Evolutionary conservation across 805 yeast genomes (phyloP).

Genomic region (Candida khao-thaluensis): DNA sequence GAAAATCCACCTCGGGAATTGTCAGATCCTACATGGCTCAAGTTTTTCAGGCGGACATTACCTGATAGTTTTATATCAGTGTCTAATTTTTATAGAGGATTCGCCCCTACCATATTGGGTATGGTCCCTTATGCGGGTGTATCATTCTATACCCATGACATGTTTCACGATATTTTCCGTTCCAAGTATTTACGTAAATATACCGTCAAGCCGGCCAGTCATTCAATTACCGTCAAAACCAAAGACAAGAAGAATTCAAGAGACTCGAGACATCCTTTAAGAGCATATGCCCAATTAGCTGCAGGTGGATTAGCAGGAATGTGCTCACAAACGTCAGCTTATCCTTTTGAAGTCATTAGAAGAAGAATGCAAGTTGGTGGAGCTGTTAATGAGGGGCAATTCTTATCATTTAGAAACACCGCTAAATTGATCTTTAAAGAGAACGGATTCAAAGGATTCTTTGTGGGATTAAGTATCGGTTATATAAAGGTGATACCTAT

Average conservation of each 20-base stretch:
- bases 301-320: conserved; percentile 98
- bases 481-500: conserved; percentile 93
- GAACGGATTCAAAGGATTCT: conserved; percentile 83
- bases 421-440: conserved; percentile 63
- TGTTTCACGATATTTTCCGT: conserved; percentile 82
- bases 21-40: conserved; percentile 39
- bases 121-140: conserved; percentile 99
- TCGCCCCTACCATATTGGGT: conserved; percentile 89
- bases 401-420: conserved; percentile 52
- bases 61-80: conserved; percentile 36
- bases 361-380: conserved; percentile 96
- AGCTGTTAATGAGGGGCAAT: conserved; percentile 59
- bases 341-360: conserved; percentile 93
- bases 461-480: conserved; percentile 93
- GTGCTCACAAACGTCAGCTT: conserved; percentile 93
- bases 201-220: conserved; percentile 36
- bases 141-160: conserved; percentile 90
- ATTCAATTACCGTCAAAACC: conserved; percentile 17
- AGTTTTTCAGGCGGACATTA: conserved; percentile 29
- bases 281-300: conserved; percentile 85
- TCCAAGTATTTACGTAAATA: conserved; percentile 53
- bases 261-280: conserved; percentile 62
- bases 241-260: conserved; percentile 28
- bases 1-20: conserved; percentile 37
- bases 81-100: conserved; percentile 88